Conservation (phyloP, 805 yeast species). For the Sporopachydermia lactativora region DNA sequence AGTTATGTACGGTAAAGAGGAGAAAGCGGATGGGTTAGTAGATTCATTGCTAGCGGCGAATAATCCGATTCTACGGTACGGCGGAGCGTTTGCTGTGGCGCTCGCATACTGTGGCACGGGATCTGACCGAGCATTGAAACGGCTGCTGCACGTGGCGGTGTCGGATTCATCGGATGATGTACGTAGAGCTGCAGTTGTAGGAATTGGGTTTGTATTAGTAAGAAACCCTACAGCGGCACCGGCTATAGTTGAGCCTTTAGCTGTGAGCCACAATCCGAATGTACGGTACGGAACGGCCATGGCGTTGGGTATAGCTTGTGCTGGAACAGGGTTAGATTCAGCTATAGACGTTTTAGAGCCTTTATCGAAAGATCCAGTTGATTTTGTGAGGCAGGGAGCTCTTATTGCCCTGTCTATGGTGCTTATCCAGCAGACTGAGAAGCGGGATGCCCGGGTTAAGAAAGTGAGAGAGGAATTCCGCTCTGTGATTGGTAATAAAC, state of each 20-base stretch:
- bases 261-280: constrained; percentile 94
- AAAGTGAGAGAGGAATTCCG: constrained; percentile 62
- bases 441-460: constrained; percentile 64
- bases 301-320: constrained; percentile 95
- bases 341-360: constrained; percentile 92
- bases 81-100: constrained; percentile 90
- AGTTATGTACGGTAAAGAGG: constrained; percentile 76
- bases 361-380: constrained; percentile 84
- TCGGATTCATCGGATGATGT: constrained; percentile 95
- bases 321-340: constrained; percentile 78
- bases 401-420: constrained; percentile 86
- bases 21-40: constrained; percentile 57
- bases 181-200: constrained; percentile 88
- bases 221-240: constrained; percentile 92
- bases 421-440: constrained; percentile 76
- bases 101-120: constrained; percentile 97
- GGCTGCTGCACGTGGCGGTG: constrained; percentile 82
- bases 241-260: constrained; percentile 79
- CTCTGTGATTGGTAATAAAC: constrained; percentile 68
- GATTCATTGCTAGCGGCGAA: constrained; percentile 56
- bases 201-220: constrained; percentile 79
- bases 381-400: constrained; percentile 97
- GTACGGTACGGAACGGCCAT: constrained; percentile 97
- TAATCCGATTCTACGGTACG: constrained; percentile 78
- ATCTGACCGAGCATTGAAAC: constrained; percentile 72